These are phyloP conservation scores for Eucalyptus cloeziana DNA, from an alignment of 345 rosid species.

Conservation along the genomic window DNA sequence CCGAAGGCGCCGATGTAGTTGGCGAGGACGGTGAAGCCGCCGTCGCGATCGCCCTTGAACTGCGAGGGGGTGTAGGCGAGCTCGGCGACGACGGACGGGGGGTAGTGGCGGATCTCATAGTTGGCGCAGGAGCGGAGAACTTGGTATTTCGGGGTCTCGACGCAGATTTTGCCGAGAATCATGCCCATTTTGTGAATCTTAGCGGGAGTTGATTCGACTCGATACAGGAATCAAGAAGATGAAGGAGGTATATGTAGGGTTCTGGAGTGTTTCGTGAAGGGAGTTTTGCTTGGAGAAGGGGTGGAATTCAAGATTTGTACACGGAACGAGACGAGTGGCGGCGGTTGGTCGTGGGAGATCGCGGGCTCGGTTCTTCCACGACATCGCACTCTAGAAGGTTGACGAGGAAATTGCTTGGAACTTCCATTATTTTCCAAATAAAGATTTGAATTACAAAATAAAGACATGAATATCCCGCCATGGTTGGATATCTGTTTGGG, in stretches of 20 bases:
- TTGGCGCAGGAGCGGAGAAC: constrained; percentile 28
- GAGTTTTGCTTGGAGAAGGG: background rate
- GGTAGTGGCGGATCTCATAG: constrained; percentile 79
- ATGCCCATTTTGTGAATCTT: constrained; percentile 36
- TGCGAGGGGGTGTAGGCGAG: constrained; percentile 59
- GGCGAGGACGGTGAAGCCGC: constrained; percentile 63
- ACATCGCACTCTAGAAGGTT: background rate
- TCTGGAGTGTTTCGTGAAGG: background rate
- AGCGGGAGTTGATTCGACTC: background rate
- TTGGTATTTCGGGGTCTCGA: constrained; percentile 64
- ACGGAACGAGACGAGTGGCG: background rate
- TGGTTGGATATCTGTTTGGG: too few species aligned
- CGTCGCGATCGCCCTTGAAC: constrained; percentile 63
- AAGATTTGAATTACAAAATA: too few species aligned
- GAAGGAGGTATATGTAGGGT: background rate
- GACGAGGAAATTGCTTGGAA: background rate
- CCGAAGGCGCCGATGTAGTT: constrained; percentile 83
- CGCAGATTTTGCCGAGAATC: constrained; percentile 63
- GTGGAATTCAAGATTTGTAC: background rate
- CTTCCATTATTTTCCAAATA: background rate
- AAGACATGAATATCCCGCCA: too few species aligned
- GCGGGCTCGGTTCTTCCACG: constrained; percentile 23
- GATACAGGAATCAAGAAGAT: background rate
- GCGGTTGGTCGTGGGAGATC: background rate
- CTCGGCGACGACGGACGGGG: constrained; percentile 59